Evolutionary conservation across 2,329 filamentous ascomycete species (phyloP), one percentile per base, ranked within the genome.

Genomic region (Reticulascus tulasneorum): DNA sequence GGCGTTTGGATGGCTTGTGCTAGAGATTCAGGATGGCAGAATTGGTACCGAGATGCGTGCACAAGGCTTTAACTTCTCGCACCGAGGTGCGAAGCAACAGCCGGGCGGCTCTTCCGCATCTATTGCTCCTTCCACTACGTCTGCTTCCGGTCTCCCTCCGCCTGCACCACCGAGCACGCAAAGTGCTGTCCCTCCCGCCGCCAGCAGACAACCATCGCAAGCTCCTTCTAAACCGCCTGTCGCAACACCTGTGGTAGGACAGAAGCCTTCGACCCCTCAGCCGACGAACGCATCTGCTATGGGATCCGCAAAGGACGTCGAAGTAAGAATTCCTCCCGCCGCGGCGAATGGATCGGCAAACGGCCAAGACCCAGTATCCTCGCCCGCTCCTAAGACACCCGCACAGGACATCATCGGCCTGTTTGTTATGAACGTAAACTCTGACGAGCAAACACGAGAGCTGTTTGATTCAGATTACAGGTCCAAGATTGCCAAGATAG

Each of bases 11-110:
- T 98, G 89, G 73, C 73, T 98, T 33, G 89, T 97, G 12, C 67
- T 98, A 39, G 93, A 98, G 60, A 84, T 98, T 42, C 93, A 98
- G 57, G 86, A 89, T 55, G 93, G 93, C 33, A 82, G 93, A 27
- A 97, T 98, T 50, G 93, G 90, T 29, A 98, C 93, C 0, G 93
- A 98, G 66, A 98, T 98, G 93, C 82, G 89, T 46, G 93, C 93
- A 16, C 93, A 98, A 57, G 93, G 93, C 26, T 98, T 98, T 77
- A 98, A 98, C 74, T 98, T 98, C 62, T 89, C 93, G 17, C 93
- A 98, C 62, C 84, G 93, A 51, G 87, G 86, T 46, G 82, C 86
- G 38, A 97, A 97, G 71, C 81, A 85, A 56, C 71, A 71, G 46
- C 58, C 64, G 19, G 64, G 60, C 13, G 50, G 56, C 52, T 60